These are phyloP conservation scores for Termitomyces sp. DNA, from an alignment of 768 basidiomycete species.

Conservation along the genomic window DNA sequence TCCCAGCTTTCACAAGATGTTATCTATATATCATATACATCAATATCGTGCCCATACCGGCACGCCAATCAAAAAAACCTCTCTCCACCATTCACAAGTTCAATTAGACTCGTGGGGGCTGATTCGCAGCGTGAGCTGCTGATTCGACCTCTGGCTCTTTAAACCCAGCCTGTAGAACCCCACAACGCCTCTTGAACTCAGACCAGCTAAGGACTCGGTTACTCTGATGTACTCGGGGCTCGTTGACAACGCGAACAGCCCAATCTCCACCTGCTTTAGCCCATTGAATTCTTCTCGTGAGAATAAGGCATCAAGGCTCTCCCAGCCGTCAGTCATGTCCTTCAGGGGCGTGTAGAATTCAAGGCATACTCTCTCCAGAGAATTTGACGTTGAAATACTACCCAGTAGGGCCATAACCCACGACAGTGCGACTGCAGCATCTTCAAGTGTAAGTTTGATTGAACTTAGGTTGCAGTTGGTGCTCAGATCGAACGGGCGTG, in stretches of 20 bases:
- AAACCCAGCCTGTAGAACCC: slow-evolving; percentile 35
- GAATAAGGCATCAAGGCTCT: slow-evolving; percentile 29
- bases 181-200: slow-evolving; percentile 23
- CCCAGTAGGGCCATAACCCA: slow-evolving; percentile 33
- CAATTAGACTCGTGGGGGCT: slow-evolving; percentile 23
- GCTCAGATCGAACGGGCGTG: slow-evolving; percentile 30
- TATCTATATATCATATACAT: neutral
- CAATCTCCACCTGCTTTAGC: slow-evolving; percentile 32
- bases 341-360: slow-evolving; percentile 38
- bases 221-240: slow-evolving; percentile 28
- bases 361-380: slow-evolving; percentile 28
- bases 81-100: neutral
- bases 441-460: slow-evolving; percentile 36
- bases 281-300: slow-evolving; percentile 22
- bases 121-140: slow-evolving; percentile 31
- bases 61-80: neutral
- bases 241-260: slow-evolving; percentile 32
- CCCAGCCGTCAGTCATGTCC: slow-evolving; percentile 27
- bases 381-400: slow-evolving; percentile 17
- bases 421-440: slow-evolving; percentile 27
- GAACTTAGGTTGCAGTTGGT: slow-evolving; percentile 30
- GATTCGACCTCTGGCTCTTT: slow-evolving; percentile 32
- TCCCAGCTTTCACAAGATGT: neutral
- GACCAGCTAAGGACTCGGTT: slow-evolving; percentile 23
- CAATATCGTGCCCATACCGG: neutral